These are phyloP conservation scores for Lactarius pseudohatsudake DNA, from an alignment of 768 basidiomycete species.

Conservation along the genomic window DNA sequence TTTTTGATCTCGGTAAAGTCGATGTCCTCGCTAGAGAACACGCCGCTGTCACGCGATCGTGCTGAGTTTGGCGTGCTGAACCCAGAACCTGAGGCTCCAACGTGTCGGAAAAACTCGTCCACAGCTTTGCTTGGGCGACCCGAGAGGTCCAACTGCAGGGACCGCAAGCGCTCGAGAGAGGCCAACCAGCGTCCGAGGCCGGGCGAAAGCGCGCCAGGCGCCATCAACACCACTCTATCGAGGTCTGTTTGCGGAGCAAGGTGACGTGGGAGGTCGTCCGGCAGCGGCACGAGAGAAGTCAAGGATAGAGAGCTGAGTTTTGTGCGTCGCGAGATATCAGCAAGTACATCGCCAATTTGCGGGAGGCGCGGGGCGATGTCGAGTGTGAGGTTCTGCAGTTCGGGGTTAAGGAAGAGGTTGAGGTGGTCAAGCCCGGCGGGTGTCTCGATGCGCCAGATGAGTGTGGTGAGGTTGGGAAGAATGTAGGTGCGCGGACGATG, in stretches of 20 bases:
- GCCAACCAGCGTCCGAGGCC: slow-evolving; percentile 74
- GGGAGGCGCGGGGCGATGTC: slow-evolving; percentile 61
- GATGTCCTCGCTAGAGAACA: slow-evolving; percentile 74
- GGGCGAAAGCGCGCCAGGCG: slow-evolving; percentile 72
- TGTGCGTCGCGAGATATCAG: slow-evolving; percentile 60
- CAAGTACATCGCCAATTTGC: slow-evolving; percentile 59
- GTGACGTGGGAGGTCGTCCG: slow-evolving; percentile 68
- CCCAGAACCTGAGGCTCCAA: slow-evolving; percentile 59
- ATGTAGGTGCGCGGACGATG: slow-evolving; percentile 61
- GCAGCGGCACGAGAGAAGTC: slow-evolving; percentile 65
- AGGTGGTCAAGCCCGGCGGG: slow-evolving; percentile 63
- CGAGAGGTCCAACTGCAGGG: slow-evolving; percentile 69
- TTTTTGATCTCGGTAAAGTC: slow-evolving; percentile 77
- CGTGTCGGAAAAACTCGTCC: slow-evolving; percentile 79
- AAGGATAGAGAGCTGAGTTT: slow-evolving; percentile 69
- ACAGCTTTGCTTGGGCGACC: slow-evolving; percentile 65
- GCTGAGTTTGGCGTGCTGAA: slow-evolving; percentile 67
- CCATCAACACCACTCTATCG: slow-evolving; percentile 63
- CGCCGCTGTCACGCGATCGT: slow-evolving; percentile 68
- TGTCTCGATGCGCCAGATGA: slow-evolving; percentile 73
- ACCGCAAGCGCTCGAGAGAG: slow-evolving; percentile 58
- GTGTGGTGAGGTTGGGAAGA: slow-evolving; percentile 64
- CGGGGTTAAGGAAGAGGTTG: slow-evolving; percentile 63
- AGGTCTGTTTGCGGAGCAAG: slow-evolving; percentile 57
- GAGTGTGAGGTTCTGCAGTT: slow-evolving; percentile 57